Evolutionary conservation across 257 asterid genomes (phyloP).

Genomic region (Asclepias syriaca): DNA sequence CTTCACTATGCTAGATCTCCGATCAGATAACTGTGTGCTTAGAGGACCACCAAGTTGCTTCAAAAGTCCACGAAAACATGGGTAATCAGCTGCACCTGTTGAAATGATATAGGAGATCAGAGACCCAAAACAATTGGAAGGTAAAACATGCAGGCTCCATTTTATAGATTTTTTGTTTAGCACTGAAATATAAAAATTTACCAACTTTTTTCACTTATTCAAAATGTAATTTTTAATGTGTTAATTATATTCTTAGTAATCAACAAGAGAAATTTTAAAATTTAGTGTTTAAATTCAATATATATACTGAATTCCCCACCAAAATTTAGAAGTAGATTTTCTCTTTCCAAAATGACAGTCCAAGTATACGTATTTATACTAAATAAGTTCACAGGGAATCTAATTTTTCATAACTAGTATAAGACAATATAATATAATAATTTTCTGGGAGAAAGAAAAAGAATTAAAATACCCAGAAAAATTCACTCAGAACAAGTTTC

Average conservation of each 20-base stretch:
- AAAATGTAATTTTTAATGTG: no score
- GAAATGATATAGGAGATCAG: conserved; percentile 7
- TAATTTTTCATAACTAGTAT: background rate
- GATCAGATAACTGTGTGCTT: conserved; percentile 87
- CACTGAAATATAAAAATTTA: no score
- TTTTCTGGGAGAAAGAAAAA: background rate
- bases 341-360: no score
- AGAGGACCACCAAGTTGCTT: conserved; percentile 90
- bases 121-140: no score
- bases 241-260: no score
- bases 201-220: no score
- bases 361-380: no score
- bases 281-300: no score
- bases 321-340: no score
- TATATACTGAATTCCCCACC: no score
- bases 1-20: conserved; percentile 97
- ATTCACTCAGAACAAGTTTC: background rate
- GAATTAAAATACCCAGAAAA: background rate
- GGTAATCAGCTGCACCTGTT: conserved; percentile 89
- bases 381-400: background rate
- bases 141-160: background rate
- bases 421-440: background rate
- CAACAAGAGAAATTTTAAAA: no score
- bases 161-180: no score
- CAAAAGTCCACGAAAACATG: conserved; percentile 85